Conservation (phyloP, 2,329 filamentous ascomycete species). For the Monosporascus sp. region DNA sequence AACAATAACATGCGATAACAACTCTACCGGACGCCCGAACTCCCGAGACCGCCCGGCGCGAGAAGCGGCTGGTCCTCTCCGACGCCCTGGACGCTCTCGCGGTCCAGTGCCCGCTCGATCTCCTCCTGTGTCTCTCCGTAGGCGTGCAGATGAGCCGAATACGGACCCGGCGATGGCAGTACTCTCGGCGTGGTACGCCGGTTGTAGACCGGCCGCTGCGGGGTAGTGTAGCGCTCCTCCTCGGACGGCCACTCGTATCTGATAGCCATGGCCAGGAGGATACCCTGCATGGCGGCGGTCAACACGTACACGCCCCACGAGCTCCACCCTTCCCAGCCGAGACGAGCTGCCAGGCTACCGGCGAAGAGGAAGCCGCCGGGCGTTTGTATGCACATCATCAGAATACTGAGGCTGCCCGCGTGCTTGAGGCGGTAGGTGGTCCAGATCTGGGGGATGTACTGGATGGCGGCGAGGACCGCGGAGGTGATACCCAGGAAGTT, state of each 20-base stretch:
- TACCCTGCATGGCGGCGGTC: constrained; percentile 79
- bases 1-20: neutral
- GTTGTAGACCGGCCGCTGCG: constrained; percentile 24
- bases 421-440: constrained; percentile 83
- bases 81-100: constrained; percentile 28
- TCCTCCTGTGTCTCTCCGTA: constrained; percentile 31
- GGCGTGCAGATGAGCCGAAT: constrained; percentile 29
- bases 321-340: constrained; percentile 85
- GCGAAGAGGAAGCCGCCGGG: constrained; percentile 90
- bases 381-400: constrained; percentile 98
- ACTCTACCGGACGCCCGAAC: constrained; percentile 25
- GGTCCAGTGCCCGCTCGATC: constrained; percentile 28
- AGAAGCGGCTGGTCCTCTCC: constrained; percentile 31
- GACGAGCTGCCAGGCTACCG: constrained; percentile 70
- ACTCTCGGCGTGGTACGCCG: constrained; percentile 29
- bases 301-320: constrained; percentile 90
- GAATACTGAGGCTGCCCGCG: constrained; percentile 86
- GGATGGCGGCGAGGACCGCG: constrained; percentile 72
- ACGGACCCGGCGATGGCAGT: constrained; percentile 27
- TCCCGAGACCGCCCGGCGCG: constrained; percentile 28
- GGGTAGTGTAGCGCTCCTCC: constrained; percentile 11
- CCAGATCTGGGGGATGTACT: constrained; percentile 93
- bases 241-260: constrained; percentile 55
- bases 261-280: constrained; percentile 73
- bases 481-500: constrained; percentile 78